These are phyloP conservation scores for Cercospora brassicicola DNA, from an alignment of 2,329 filamentous ascomycete species.

Conservation along the genomic window DNA sequence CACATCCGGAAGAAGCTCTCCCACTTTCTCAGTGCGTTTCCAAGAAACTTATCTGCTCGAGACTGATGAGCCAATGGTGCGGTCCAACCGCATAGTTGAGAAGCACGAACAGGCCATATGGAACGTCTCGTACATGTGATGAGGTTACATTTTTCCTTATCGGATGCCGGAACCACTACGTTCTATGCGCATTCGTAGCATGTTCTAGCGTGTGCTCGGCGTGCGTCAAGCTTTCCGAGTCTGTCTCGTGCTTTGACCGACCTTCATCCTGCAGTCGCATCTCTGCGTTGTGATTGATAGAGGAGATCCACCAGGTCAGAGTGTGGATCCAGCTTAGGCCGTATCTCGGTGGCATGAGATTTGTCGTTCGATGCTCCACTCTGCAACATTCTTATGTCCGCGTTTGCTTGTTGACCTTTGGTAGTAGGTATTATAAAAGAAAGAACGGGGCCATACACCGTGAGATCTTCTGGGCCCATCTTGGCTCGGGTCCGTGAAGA, in stretches of 20 bases:
- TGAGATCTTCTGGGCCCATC: not conserved
- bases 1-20: not conserved
- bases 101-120: not conserved
- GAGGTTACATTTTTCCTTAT: not conserved
- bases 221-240: slow-evolving; percentile 18
- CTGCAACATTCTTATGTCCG: not conserved
- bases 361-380: slow-evolving; percentile 5
- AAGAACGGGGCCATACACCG: not conserved
- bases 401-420: not conserved
- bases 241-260: slow-evolving; percentile 12
- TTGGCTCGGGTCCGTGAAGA: not conserved
- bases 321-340: slow-evolving; percentile 12
- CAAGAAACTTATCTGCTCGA: not conserved
- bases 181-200: slow-evolving; percentile 21
- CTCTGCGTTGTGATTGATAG: slow-evolving; percentile 4
- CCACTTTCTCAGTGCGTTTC: not conserved
- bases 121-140: not conserved
- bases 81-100: not conserved
- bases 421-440: not conserved
- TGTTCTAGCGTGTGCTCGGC: slow-evolving; percentile 20
- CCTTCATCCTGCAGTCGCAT: slow-evolving; percentile 17
- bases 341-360: slow-evolving; percentile 22
- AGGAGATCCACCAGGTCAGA: slow-evolving; percentile 4
- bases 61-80: not conserved
- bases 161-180: slow-evolving; percentile 5